Evolutionary conservation across 1,284 basidiomycete species (phyloP).

Genomic region (Mycena sp.): DNA sequence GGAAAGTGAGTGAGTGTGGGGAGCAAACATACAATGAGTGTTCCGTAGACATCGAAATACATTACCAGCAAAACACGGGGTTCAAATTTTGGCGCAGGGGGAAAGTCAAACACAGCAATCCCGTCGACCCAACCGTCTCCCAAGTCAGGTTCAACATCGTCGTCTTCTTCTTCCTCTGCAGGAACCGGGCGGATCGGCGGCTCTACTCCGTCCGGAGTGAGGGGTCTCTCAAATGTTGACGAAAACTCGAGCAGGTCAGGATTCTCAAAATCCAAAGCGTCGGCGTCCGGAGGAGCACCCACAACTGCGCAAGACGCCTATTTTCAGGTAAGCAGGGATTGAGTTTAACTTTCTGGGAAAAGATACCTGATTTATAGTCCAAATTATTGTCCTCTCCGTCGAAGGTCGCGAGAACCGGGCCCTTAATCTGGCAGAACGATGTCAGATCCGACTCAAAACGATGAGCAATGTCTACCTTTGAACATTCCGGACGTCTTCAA

Average conservation of each 20-base stretch:
- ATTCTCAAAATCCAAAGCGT: neutral
- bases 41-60: conserved; percentile 7
- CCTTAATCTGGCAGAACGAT: neutral
- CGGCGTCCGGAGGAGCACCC: neutral
- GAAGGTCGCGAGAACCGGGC: neutral
- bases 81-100: neutral
- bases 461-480: neutral
- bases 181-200: too few relatives aligned
- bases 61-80: neutral
- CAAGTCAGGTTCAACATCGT: neutral
- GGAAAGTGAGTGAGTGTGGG: neutral
- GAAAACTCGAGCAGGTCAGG: too few relatives aligned
- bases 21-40: conserved; percentile 5
- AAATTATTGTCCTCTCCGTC: neutral
- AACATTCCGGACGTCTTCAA: neutral
- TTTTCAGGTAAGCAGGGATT: too few relatives aligned
- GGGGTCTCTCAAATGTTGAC: too few relatives aligned
- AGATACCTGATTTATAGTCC: neutral
- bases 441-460: neutral
- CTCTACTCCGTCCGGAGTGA: too few relatives aligned
- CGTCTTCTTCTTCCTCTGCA: too few relatives aligned
- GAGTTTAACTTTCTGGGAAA: neutral
- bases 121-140: neutral
- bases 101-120: neutral
- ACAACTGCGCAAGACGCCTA: neutral